A percentile compares a stretch with the other conserved stretches of the same genome.
These are phyloP conservation scores for Boehmeria nivea DNA, from an alignment of 306 rosid species.

Conservation along the genomic window DNA sequence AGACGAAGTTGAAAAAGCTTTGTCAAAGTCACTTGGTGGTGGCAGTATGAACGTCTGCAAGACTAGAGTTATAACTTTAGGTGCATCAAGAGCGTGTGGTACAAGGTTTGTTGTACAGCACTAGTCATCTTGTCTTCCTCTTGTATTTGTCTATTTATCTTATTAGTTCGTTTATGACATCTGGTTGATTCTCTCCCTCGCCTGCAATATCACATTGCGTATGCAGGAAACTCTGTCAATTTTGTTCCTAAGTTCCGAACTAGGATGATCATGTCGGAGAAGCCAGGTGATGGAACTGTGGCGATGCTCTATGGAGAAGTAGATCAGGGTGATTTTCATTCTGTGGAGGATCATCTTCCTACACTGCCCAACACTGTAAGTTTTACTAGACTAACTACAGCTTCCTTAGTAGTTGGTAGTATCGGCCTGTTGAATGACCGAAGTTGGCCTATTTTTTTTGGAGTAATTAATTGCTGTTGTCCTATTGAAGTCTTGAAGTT, in stretches of 20 bases:
- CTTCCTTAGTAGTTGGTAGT: background rate
- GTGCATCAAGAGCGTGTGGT: conserved; percentile 48
- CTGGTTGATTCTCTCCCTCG: conserved; percentile 15
- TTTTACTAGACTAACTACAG: conserved; percentile 13
- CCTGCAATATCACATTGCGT: conserved; percentile 27
- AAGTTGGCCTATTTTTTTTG: background rate
- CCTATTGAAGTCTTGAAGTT: background rate
- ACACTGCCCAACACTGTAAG: conserved; percentile 91
- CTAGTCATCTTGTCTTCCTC: conserved; percentile 3
- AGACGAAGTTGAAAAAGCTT: conserved; percentile 51
- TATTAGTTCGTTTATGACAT: conserved; percentile 10
- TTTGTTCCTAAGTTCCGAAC: conserved; percentile 39
- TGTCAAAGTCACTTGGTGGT: conserved; percentile 77
- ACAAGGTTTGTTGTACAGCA: conserved; percentile 55
- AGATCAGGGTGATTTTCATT: conserved; percentile 42
- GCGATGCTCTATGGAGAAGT: conserved; percentile 71
- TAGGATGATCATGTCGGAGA: conserved; percentile 81
- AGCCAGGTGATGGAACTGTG: conserved; percentile 86
- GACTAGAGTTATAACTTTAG: conserved; percentile 49
- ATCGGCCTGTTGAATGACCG: conserved; percentile 18
- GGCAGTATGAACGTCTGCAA: conserved; percentile 79
- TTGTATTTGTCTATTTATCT: background rate
- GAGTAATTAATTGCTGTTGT: background rate
- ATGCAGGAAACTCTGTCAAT: conserved; percentile 50
- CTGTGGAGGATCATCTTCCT: conserved; percentile 70